These are phyloP conservation scores for Cercospora janseana DNA, from an alignment of 2,329 filamentous ascomycete genomes.

Conservation along the genomic window DNA sequence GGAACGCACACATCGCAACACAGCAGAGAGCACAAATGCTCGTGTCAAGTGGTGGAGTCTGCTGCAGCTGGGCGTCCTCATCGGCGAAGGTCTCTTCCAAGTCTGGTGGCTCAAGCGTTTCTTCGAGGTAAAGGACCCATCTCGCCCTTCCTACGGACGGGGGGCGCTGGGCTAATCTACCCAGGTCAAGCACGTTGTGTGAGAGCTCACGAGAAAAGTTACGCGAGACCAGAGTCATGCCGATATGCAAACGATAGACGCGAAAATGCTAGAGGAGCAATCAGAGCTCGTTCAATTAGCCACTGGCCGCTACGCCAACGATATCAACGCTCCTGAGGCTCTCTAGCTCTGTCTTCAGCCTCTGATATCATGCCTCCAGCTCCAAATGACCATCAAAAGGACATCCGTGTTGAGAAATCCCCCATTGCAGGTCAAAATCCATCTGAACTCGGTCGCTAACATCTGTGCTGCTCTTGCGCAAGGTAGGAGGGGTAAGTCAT, in stretches of 20 bases:
- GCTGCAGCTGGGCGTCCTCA: slow-evolving; percentile 85
- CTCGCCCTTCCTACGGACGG: slow-evolving; percentile 31
- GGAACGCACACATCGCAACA: slow-evolving; percentile 95
- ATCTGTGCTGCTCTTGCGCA: too few species aligned
- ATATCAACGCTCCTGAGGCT: background rate
- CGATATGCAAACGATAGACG: slow-evolving; percentile 17
- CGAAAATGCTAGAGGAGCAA: slow-evolving; percentile 8
- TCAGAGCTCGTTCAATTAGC: background rate
- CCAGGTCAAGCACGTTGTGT: slow-evolving; percentile 44
- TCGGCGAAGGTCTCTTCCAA: slow-evolving; percentile 93
- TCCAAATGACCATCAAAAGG: too few species aligned
- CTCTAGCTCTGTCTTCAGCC: background rate
- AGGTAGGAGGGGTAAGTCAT: too few species aligned
- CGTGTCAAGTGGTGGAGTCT: slow-evolving; percentile 99
- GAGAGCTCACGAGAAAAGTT: slow-evolving; percentile 14
- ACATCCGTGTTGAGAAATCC: too few species aligned
- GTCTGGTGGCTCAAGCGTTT: slow-evolving; percentile 99
- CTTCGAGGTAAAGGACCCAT: slow-evolving; percentile 40
- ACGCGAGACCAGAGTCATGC: slow-evolving; percentile 11
- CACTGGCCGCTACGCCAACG: background rate
- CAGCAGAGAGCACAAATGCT: slow-evolving; percentile 94
- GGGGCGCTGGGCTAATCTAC: slow-evolving; percentile 34
- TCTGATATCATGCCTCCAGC: background rate
- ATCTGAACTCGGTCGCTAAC: too few species aligned
- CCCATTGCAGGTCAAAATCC: too few species aligned